phyloP scores from a whole-genome alignment of 2,329 filamentous ascomycete genomes.

The Metarhizium humberi region DNA sequence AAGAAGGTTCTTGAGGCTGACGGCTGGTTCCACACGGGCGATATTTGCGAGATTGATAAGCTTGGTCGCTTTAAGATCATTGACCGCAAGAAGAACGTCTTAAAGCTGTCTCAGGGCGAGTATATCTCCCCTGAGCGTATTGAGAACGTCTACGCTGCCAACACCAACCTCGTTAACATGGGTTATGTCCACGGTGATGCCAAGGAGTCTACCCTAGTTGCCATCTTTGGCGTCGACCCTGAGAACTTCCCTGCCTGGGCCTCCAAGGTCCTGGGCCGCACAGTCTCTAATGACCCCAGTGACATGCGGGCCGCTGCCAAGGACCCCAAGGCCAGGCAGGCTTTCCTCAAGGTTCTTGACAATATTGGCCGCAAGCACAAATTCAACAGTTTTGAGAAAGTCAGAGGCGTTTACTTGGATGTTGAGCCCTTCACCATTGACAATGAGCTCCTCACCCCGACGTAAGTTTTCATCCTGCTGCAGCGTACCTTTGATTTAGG shows the following conservation, averaged over 20 bases:
- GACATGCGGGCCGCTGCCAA: conserved; percentile 58
- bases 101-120: conserved; percentile 95
- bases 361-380: conserved; percentile 72
- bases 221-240: conserved; percentile 80
- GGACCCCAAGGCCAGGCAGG: conserved; percentile 62
- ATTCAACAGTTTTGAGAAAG: conserved; percentile 84
- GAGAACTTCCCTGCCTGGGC: conserved; percentile 75
- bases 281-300: conserved; percentile 54
- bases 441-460: conserved; percentile 81
- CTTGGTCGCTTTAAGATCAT: conserved; percentile 85
- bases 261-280: conserved; percentile 62
- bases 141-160: conserved; percentile 87
- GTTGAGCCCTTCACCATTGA: conserved; percentile 89
- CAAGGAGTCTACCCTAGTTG: conserved; percentile 72
- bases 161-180: conserved; percentile 65
- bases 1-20: conserved; percentile 71
- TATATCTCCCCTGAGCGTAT: conserved; percentile 97
- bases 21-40: conserved; percentile 95
- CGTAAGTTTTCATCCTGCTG: conserved; percentile 45
- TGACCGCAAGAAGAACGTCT: conserved; percentile 97
- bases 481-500: no score
- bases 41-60: conserved; percentile 79
- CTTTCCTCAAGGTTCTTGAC: conserved; percentile 71
- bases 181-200: conserved; percentile 89
- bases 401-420: conserved; percentile 64